Evolutionary conservation across 129 eudicot species (phyloP).

Genomic region (Artemisia annua): DNA sequence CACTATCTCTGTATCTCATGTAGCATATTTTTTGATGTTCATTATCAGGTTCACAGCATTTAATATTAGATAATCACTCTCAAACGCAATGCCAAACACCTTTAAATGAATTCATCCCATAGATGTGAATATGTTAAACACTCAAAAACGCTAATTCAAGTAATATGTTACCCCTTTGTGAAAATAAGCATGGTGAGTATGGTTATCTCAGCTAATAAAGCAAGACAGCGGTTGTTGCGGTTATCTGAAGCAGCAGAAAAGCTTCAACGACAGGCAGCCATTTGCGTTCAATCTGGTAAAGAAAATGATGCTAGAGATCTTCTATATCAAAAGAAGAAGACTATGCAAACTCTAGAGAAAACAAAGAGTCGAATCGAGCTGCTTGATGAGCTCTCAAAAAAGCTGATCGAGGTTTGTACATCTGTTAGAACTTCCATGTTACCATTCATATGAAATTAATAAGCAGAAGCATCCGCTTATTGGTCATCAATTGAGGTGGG

Average conservation of each 20-base stretch:
- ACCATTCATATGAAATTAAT: background rate
- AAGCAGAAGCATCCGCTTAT: background rate
- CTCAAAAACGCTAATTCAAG: background rate
- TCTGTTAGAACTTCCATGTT: constrained; percentile 1
- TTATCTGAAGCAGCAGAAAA: constrained; percentile 93
- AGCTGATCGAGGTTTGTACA: constrained; percentile 65
- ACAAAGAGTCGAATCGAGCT: constrained; percentile 76
- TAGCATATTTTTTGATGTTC: too few relatives aligned
- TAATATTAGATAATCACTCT: too few relatives aligned
- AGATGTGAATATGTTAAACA: too few relatives aligned
- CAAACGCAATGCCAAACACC: too few relatives aligned
- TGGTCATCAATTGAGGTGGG: too few relatives aligned
- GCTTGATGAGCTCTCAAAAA: constrained; percentile 75
- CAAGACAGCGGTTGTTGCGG: constrained; percentile 83
- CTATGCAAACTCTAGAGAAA: constrained; percentile 84
- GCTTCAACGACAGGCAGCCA: constrained; percentile 77
- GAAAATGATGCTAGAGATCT: constrained; percentile 91
- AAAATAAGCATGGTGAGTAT: constrained; percentile 13
- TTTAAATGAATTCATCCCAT: too few relatives aligned
- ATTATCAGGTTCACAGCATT: too few relatives aligned
- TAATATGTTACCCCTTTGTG: too few relatives aligned
- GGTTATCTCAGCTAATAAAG: constrained; percentile 71
- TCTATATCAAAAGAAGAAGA: constrained; percentile 78
- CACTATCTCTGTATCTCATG: too few relatives aligned
- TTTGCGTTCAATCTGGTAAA: constrained; percentile 64